Base-by-base conservation (phyloP, 2,329 filamentous ascomycete genomes). In the Talaromyces piceae region DNA sequence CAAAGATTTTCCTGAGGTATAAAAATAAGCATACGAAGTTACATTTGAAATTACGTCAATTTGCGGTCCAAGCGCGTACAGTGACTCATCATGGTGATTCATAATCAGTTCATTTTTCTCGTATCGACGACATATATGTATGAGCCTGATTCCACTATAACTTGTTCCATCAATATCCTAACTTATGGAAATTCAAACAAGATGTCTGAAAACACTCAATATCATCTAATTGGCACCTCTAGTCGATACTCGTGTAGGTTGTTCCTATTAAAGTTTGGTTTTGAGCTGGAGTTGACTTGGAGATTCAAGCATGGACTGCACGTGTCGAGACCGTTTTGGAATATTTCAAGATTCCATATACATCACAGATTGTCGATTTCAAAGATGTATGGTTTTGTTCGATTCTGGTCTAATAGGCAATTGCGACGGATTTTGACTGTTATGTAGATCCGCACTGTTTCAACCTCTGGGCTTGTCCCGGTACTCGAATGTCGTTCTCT, bases 221-320 rank as follows among this genome's bases (percentile, higher is more conserved):
- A 61, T 46, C 63, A 63, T 37, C 50, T 68, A 20, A 56, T 67
- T 41, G 65, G 65, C 27, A 51, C 56, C 23, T 51, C 58, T 52
- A 67, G 63, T 23, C 62, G 65, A 22, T 68, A 67, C 47, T 68
- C 65, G 23, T 66, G 65, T 67, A 58, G 44, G 59, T 39, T 4
- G 8, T 16, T 8, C 18, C 26, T 8, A 20, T 16, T 43, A 37
- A 8, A 11, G 5, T 26, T 20, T 25, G 5, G 22, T 25, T 23
- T 20, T 26, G 20, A 44, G 16, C 41, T 31, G 44, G 18, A 11
- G 48, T 20, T 54, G 47, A 50, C 16, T 9, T 37, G 16, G n/a
- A 41, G 26, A 7, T 8, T 20, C n/a, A 18, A 68, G 65, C 65
- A 50, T 68, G 65, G 66, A 67, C 65, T 16, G 55, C 59, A 2